Conservation (phyloP, 331 rosid genomes). For the Pyracantha coccinea region DNA sequence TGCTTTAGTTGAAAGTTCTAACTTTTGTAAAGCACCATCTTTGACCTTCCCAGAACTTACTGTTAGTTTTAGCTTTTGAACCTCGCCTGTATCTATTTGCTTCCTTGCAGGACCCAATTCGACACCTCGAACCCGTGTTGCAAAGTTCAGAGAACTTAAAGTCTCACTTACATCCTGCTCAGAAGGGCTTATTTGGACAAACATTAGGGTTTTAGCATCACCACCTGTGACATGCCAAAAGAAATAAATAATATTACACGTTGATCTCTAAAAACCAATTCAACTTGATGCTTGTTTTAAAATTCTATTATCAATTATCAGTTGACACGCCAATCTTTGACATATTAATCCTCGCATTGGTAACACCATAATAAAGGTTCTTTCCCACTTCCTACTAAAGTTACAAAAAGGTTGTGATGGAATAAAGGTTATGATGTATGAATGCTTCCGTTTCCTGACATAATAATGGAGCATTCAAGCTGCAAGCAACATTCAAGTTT, state of each 20-base stretch:
- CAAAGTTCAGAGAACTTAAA: conserved; percentile 67
- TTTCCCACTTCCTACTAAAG: not conserved
- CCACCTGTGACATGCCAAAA: conserved; percentile 43
- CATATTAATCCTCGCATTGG: not conserved
- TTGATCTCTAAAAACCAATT: not conserved
- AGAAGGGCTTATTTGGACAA: conserved; percentile 78
- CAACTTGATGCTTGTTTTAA: not conserved
- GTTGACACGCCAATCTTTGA: not conserved
- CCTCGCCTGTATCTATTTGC: conserved; percentile 60
- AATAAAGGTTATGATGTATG: too few species aligned
- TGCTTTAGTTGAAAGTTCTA: not conserved
- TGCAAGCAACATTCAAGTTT: not conserved
- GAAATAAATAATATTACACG: not conserved
- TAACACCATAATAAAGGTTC: not conserved
- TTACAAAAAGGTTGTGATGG: not conserved
- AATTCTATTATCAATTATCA: not conserved
- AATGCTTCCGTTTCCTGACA: not conserved
- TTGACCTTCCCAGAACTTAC: conserved; percentile 15
- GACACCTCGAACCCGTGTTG: conserved; percentile 67
- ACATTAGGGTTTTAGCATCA: conserved; percentile 71
- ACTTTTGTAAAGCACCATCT: not conserved
- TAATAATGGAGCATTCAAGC: not conserved
- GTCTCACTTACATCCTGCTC: conserved; percentile 70
- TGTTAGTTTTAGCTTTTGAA: conserved; percentile 53
- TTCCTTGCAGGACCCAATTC: conserved; percentile 72